Evolutionary conservation across 2,329 filamentous ascomycete species (phyloP).

Genomic region (Cadophora sp.): DNA sequence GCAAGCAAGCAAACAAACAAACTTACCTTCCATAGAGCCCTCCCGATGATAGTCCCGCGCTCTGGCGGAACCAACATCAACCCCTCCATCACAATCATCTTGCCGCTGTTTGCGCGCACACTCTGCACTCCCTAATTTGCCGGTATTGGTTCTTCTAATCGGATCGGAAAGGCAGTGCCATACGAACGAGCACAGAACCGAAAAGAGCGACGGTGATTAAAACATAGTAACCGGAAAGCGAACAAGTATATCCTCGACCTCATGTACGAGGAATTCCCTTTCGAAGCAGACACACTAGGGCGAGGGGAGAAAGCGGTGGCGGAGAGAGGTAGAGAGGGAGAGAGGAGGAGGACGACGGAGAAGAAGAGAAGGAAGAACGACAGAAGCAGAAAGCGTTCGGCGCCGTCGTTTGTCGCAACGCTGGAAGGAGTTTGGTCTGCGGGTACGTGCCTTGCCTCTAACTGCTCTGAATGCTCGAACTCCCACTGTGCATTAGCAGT

Average conservation of each 20-base stretch:
- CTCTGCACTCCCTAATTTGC: not conserved
- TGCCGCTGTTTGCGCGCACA: conserved; percentile 43
- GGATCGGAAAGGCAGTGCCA: not conserved
- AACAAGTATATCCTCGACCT: conserved; percentile 14
- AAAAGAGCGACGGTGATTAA: conserved; percentile 27
- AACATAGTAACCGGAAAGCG: conserved; percentile 25
- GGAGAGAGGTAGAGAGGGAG: not conserved
- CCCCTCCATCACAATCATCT: conserved; percentile 57
- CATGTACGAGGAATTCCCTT: not conserved
- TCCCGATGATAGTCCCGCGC: conserved; percentile 58
- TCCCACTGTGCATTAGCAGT: not conserved
- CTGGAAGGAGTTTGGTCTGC: not conserved
- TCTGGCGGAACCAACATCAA: conserved; percentile 58
- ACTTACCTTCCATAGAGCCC: conserved; percentile 60
- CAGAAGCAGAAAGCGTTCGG: no score
- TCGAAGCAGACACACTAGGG: not conserved
- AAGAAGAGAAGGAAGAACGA: not conserved
- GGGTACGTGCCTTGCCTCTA: not conserved
- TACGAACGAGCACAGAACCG: conserved; percentile 5
- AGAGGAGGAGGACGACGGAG: not conserved
- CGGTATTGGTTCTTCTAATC: not conserved
- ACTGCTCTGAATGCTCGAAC: not conserved
- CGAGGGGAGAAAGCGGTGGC: not conserved
- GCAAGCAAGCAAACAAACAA: not conserved
- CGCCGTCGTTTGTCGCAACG: not conserved